Evolutionary conservation across 768 basidiomycete species (phyloP).

Genomic region (Brasilioporus rufonigricans): DNA sequence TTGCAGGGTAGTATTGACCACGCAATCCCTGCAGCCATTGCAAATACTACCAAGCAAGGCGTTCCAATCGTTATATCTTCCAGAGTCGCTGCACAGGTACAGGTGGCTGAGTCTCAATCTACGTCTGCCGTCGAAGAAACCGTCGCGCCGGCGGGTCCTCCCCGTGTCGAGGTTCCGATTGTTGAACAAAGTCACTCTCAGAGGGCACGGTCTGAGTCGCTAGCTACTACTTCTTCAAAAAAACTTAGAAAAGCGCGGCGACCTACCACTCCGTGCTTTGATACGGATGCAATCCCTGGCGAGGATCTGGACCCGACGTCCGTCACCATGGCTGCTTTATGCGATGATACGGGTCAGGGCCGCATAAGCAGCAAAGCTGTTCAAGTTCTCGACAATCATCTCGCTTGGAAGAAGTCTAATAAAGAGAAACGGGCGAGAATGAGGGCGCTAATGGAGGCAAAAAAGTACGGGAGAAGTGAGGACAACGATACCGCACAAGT

Average conservation of each 20-base stretch:
- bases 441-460: slow-evolving; percentile 63
- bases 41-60: slow-evolving; percentile 2
- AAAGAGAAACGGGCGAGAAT: slow-evolving; percentile 64
- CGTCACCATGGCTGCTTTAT: slow-evolving; percentile 79
- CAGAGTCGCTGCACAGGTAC: slow-evolving; percentile 6
- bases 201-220: slow-evolving; percentile 17
- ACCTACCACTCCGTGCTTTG: slow-evolving; percentile 54
- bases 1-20: slow-evolving; percentile 5
- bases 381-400: slow-evolving; percentile 68
- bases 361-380: slow-evolving; percentile 75
- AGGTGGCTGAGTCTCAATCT: background rate
- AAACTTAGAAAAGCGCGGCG: slow-evolving; percentile 39
- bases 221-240: slow-evolving; percentile 21
- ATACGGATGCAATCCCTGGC: slow-evolving; percentile 61
- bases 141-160: background rate
- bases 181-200: slow-evolving; percentile 8
- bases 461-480: slow-evolving; percentile 66
- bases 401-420: slow-evolving; percentile 68
- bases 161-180: slow-evolving; percentile 19
- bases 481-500: slow-evolving; percentile 39
- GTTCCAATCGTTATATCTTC: slow-evolving; percentile 21
- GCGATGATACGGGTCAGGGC: slow-evolving; percentile 75
- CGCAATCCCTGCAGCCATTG: background rate
- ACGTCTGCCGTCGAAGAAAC: background rate
- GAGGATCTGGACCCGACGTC: slow-evolving; percentile 80